phyloP scores from a whole-genome alignment of 345 rosid genomes.

The Aquilaria sinensis region DNA sequence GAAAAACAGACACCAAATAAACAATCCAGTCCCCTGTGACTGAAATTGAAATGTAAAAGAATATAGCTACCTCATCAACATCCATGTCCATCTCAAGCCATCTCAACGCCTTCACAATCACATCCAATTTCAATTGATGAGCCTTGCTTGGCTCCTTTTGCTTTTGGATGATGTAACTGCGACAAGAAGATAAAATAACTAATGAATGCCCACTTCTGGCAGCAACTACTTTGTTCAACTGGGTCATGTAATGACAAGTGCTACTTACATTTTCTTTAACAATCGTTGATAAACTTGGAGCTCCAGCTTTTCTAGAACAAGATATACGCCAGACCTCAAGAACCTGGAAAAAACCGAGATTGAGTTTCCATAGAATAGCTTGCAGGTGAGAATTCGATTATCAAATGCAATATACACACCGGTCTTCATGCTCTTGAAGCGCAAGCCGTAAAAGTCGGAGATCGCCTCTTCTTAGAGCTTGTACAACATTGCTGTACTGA shows the following conservation, averaged over 20 bases:
- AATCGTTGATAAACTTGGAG: conserved; percentile 96
- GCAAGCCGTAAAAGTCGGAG: conserved; percentile 82
- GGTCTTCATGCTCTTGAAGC: conserved; percentile 83
- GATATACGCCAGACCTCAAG: conserved; percentile 92
- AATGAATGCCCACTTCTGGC: neutral
- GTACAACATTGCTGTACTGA: conserved; percentile 72
- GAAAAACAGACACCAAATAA: conserved; percentile 11
- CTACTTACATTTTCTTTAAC: conserved; percentile 81
- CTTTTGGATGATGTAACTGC: conserved; percentile 83
- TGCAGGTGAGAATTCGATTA: conserved; percentile 1
- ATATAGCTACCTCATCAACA: conserved; percentile 64
- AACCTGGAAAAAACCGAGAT: conserved; percentile 35
- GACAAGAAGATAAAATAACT: neutral
- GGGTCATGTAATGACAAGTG: neutral
- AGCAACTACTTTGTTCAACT: neutral
- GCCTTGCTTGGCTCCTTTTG: conserved; percentile 84
- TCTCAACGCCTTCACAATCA: conserved; percentile 72
- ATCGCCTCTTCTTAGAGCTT: conserved; percentile 77
- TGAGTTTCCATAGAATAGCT: neutral
- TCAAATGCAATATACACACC: conserved; percentile 34
- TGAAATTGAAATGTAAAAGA: neutral
- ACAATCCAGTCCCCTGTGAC: conserved; percentile 9
- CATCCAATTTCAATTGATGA: conserved; percentile 93
- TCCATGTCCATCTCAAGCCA: conserved; percentile 98
- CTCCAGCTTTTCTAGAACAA: conserved; percentile 95